A percentile compares a stretch with the other conserved stretches of the same genome.
These are phyloP conservation scores for Geotrichum macrosporum DNA, from an alignment of 1,139 yeast genomes.

Conservation along the genomic window DNA sequence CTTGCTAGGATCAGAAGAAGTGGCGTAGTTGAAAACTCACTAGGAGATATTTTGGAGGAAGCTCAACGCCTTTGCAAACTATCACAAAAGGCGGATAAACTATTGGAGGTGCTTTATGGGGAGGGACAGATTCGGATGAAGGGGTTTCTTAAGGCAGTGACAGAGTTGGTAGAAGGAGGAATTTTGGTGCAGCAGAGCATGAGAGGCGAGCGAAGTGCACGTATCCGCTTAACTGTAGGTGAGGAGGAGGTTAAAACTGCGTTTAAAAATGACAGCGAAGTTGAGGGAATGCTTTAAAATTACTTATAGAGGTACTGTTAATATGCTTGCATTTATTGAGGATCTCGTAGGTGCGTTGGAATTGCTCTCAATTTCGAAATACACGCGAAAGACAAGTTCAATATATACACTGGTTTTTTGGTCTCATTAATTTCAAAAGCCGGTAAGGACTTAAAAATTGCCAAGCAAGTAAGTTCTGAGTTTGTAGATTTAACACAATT, in stretches of 20 bases:
- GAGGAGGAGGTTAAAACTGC: slow-evolving; percentile 64
- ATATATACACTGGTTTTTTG: too few species aligned
- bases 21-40: slow-evolving; percentile 63
- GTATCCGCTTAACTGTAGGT: slow-evolving; percentile 61
- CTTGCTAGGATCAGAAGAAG: slow-evolving; percentile 61
- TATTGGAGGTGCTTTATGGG: slow-evolving; percentile 25
- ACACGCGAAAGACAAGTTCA: too few species aligned
- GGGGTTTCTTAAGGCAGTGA: slow-evolving; percentile 52
- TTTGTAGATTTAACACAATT: too few species aligned
- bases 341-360: too few species aligned
- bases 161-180: slow-evolving; percentile 75
- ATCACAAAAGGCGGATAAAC: slow-evolving; percentile 29
- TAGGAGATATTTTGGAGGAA: slow-evolving; percentile 80
- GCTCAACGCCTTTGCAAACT: slow-evolving; percentile 49
- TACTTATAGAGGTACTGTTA: too few species aligned
- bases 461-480: too few species aligned
- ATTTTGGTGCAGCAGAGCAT: slow-evolving; percentile 61
- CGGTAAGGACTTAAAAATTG: too few species aligned
- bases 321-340: too few species aligned
- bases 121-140: slow-evolving; percentile 35
- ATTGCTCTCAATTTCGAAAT: too few species aligned
- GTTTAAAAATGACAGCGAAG: slow-evolving; percentile 51
- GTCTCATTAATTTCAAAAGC: too few species aligned
- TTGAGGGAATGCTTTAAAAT: slow-evolving; percentile 37
- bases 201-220: slow-evolving; percentile 61